Conservation (phyloP, 2,329 filamentous ascomycete species). For the Talaromyces sp. region DNA sequence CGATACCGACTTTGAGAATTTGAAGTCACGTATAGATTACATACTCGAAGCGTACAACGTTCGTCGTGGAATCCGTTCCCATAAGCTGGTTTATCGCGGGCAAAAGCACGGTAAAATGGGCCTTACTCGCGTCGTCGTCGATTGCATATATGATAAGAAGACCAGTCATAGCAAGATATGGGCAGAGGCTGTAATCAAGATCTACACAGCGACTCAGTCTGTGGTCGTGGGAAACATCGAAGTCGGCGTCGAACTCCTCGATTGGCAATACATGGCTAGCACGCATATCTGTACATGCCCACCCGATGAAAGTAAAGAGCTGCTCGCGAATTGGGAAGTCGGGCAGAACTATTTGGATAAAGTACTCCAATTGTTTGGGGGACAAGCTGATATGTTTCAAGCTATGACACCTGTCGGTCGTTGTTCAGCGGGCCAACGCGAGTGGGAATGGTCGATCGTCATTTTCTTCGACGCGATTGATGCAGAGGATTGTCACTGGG, state of each 20-base stretch:
- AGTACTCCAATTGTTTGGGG: slow-evolving; percentile 1
- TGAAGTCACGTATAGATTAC: neutral
- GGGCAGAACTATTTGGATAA: neutral
- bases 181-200: neutral
- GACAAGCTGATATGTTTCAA: neutral
- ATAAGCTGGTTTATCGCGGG: neutral
- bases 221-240: neutral
- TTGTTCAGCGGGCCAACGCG: slow-evolving; percentile 1
- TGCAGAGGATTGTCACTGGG: slow-evolving; percentile 7
- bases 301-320: neutral
- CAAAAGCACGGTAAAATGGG: neutral
- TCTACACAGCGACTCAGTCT: neutral
- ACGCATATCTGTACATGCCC: neutral
- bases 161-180: neutral
- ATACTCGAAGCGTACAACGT: neutral
- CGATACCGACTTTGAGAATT: neutral
- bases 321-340: slow-evolving; percentile 3
- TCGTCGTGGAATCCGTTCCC: neutral
- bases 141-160: neutral
- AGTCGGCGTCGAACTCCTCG: neutral
- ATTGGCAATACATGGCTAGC: neutral
- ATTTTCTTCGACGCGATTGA: slow-evolving; percentile 5
- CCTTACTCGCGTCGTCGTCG: neutral
- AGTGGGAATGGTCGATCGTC: neutral
- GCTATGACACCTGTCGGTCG: slow-evolving; percentile 11